A percentile compares a stretch with the other conserved stretches of the same genome.
phyloP scores from a whole-genome alignment of 768 basidiomycete genomes.

The Suillus paluster region DNA sequence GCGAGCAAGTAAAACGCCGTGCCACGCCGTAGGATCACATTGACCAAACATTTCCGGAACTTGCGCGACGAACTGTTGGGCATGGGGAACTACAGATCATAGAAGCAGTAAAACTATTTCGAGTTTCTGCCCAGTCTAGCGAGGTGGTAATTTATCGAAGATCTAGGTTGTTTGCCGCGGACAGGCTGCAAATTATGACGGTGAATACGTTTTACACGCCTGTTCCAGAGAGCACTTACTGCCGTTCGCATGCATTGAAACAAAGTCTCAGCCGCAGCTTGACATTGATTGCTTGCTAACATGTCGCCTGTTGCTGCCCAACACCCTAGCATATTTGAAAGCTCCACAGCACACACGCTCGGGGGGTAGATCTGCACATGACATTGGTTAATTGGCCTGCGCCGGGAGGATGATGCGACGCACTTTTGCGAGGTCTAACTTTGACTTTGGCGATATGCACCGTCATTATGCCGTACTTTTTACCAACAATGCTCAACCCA shows the following conservation, averaged over 20 bases:
- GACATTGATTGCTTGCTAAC: constrained; percentile 57
- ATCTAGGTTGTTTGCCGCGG: constrained; percentile 65
- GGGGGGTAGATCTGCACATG: constrained; percentile 20
- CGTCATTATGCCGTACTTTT: constrained; percentile 38
- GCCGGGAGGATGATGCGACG: constrained; percentile 20
- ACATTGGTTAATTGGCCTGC: constrained; percentile 17
- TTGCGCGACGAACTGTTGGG: neutral
- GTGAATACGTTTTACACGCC: constrained; percentile 8
- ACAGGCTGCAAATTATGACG: constrained; percentile 53
- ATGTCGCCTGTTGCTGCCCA: constrained; percentile 80
- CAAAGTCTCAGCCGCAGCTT: constrained; percentile 59
- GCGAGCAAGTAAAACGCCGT: neutral
- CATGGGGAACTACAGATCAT: neutral
- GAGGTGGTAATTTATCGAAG: constrained; percentile 91
- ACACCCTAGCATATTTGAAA: constrained; percentile 82
- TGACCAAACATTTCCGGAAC: neutral
- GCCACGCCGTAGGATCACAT: neutral
- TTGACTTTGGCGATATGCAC: constrained; percentile 83
- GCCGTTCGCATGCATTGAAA: constrained; percentile 87
- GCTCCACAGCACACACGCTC: constrained; percentile 69
- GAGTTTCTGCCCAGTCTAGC: constrained; percentile 76
- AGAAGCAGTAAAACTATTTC: constrained; percentile 51
- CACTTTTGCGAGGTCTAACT: constrained; percentile 78
- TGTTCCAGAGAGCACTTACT: constrained; percentile 50
- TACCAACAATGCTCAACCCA: neutral